Conservation (phyloP, 2,329 filamentous ascomycete genomes). For the Fusarium sp. region DNA sequence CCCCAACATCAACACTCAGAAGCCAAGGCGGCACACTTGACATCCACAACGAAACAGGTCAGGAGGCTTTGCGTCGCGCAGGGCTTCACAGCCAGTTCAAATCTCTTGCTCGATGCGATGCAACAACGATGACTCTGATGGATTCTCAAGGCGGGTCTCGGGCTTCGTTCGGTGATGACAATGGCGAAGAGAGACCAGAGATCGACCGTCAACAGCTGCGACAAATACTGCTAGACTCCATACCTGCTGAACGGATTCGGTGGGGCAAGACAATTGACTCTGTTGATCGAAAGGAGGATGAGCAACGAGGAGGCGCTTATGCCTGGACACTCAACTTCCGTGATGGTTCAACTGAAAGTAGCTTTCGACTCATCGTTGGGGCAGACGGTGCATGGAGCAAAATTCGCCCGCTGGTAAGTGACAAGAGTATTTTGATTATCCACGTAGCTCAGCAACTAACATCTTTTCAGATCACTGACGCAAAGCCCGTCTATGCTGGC, state of each 20-base stretch:
- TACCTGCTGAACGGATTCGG: background rate
- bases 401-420: background rate
- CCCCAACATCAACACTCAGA: background rate
- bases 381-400: constrained; percentile 21
- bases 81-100: background rate
- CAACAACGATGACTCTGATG: constrained; percentile 9
- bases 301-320: background rate
- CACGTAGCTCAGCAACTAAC: accelerated
- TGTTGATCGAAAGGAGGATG: accelerated
- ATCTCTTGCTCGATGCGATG: constrained; percentile 8
- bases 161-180: background rate
- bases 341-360: background rate
- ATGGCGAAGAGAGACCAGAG: constrained; percentile 4
- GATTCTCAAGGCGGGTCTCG: background rate
- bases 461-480: background rate
- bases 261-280: constrained; percentile 4
- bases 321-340: constrained; percentile 4
- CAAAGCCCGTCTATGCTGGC: background rate
- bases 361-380: constrained; percentile 12
- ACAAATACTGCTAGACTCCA: background rate
- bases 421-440: accelerated
- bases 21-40: constrained; percentile 10
- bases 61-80: constrained; percentile 9
- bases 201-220: constrained; percentile 8
- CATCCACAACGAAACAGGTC: background rate